These are phyloP conservation scores for Cercospora zeina DNA, from an alignment of 2,329 filamentous ascomycete species.

Conservation along the genomic window DNA sequence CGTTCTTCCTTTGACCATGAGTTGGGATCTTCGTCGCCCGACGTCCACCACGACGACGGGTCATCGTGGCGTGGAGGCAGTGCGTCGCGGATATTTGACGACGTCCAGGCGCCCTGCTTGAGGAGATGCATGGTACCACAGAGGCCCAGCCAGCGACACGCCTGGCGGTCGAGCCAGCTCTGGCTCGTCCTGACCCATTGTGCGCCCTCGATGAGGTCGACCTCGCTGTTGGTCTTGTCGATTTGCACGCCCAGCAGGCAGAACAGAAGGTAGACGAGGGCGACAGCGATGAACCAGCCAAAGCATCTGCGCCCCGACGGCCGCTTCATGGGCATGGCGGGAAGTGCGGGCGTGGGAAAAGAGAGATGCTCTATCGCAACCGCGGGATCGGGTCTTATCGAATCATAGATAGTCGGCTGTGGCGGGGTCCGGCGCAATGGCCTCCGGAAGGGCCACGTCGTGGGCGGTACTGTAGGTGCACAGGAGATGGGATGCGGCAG, in stretches of 20 bases:
- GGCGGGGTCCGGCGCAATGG: conserved; percentile 28
- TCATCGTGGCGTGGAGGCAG: conserved; percentile 29
- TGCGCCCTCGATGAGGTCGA: conserved; percentile 34
- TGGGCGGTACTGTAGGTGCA: background rate
- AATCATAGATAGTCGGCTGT: conserved; percentile 15
- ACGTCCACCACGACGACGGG: conserved; percentile 43
- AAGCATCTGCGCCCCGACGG: conserved; percentile 26
- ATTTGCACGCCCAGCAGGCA: conserved; percentile 34
- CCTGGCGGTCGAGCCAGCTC: conserved; percentile 72
- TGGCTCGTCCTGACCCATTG: conserved; percentile 70
- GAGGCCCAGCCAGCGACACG: conserved; percentile 74
- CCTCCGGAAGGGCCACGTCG: conserved; percentile 18
- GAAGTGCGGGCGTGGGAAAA: conserved; percentile 16
- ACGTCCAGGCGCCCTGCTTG: conserved; percentile 50
- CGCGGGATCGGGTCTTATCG: conserved; percentile 13
- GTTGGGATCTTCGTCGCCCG: conserved; percentile 48
- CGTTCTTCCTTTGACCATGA: conserved; percentile 55
- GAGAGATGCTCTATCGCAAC: conserved; percentile 14
- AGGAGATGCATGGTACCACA: conserved; percentile 76
- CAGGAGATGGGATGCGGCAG: conserved; percentile 13
- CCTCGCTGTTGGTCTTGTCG: conserved; percentile 28
- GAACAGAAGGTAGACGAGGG: conserved; percentile 38
- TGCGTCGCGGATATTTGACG: conserved; percentile 32
- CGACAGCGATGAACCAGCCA: conserved; percentile 31
- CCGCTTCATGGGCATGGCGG: conserved; percentile 21